Evolutionary conservation across 108 stramenopile genomes (phyloP).

Genomic region (Ochromonas danica): DNA sequence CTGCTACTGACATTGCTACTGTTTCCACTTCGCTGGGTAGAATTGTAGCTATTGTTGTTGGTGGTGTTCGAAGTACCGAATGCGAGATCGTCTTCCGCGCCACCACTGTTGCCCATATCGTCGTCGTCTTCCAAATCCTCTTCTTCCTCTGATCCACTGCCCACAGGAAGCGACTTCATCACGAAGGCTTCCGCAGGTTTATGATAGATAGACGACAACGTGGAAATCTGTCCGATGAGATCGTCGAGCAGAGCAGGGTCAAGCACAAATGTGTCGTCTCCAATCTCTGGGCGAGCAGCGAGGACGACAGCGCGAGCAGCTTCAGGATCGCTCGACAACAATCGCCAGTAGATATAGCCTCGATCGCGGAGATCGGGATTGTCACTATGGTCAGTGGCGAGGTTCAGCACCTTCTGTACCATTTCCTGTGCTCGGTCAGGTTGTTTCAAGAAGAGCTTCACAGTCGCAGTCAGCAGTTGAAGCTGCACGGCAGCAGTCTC

Average conservation of each 20-base stretch:
- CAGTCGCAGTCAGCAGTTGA: slow-evolving; percentile 94
- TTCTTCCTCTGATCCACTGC: slow-evolving; percentile 42
- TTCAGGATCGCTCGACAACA: slow-evolving; percentile 91
- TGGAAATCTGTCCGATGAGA: slow-evolving; percentile 87
- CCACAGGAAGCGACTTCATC: slow-evolving; percentile 51
- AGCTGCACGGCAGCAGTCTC: slow-evolving; percentile 89
- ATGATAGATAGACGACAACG: slow-evolving; percentile 91
- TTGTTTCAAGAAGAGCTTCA: slow-evolving; percentile 97
- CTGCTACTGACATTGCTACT: too few relatives aligned
- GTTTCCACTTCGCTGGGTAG: not conserved
- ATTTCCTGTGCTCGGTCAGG: slow-evolving; percentile 95
- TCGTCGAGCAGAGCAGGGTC: slow-evolving; percentile 85
- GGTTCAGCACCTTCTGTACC: slow-evolving; percentile 90
- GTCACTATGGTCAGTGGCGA: slow-evolving; percentile 96
- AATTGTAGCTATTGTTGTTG: not conserved
- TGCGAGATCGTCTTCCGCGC: slow-evolving; percentile 47
- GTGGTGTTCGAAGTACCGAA: not conserved
- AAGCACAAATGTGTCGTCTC: slow-evolving; percentile 91
- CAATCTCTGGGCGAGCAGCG: slow-evolving; percentile 95
- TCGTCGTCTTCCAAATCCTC: slow-evolving; percentile 47
- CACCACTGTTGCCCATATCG: too few relatives aligned
- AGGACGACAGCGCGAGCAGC: slow-evolving; percentile 89
- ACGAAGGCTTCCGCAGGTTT: slow-evolving; percentile 98
- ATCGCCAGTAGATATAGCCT: slow-evolving; percentile 98
- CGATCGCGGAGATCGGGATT: slow-evolving; percentile 98